Evolutionary conservation across 2,329 filamentous ascomycete genomes (phyloP).

Genomic region (Fusarium camptoceras): DNA sequence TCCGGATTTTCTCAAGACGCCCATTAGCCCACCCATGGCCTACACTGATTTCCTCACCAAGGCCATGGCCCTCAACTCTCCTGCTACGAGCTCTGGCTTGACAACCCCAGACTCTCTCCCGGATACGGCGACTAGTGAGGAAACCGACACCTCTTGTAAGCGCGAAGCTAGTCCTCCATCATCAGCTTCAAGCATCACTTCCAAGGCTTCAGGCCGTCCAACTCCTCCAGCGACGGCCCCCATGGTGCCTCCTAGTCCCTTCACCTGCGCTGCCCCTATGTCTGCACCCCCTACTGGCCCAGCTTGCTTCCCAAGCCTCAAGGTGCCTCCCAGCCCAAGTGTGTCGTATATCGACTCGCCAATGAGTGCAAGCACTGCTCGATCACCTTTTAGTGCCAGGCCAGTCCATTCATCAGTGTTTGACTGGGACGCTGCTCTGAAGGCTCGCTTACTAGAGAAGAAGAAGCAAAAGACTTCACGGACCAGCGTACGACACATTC

Average conservation of each 20-base stretch:
- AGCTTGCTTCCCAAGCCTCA: slow-evolving; percentile 73
- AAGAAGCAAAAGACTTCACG: slow-evolving; percentile 67
- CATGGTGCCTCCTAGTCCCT: slow-evolving; percentile 61
- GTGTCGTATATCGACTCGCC: slow-evolving; percentile 77
- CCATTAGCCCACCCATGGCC: slow-evolving; percentile 88
- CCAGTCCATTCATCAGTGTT: slow-evolving; percentile 78
- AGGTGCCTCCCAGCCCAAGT: slow-evolving; percentile 80
- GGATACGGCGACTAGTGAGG: slow-evolving; percentile 67
- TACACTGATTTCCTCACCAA: slow-evolving; percentile 91
- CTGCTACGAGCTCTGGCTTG: slow-evolving; percentile 66
- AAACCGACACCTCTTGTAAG: slow-evolving; percentile 68
- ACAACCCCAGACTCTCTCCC: slow-evolving; percentile 63
- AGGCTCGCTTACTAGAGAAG: slow-evolving; percentile 72
- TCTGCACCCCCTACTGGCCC: slow-evolving; percentile 70
- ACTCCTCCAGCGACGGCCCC: slow-evolving; percentile 54
- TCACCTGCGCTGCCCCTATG: slow-evolving; percentile 65
- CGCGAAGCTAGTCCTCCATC: slow-evolving; percentile 64
- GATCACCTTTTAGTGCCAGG: slow-evolving; percentile 80
- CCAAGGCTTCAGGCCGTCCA: slow-evolving; percentile 44
- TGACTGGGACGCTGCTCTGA: slow-evolving; percentile 81
- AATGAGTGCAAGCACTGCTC: slow-evolving; percentile 67
- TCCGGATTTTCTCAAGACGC: slow-evolving; percentile 78
- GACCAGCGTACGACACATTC: slow-evolving; percentile 76
- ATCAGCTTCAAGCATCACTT: slow-evolving; percentile 54
- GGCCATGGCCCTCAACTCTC: slow-evolving; percentile 80